Conservation (phyloP, 352 stramenopile genomes). For the Aphanomyces invadans region DNA sequence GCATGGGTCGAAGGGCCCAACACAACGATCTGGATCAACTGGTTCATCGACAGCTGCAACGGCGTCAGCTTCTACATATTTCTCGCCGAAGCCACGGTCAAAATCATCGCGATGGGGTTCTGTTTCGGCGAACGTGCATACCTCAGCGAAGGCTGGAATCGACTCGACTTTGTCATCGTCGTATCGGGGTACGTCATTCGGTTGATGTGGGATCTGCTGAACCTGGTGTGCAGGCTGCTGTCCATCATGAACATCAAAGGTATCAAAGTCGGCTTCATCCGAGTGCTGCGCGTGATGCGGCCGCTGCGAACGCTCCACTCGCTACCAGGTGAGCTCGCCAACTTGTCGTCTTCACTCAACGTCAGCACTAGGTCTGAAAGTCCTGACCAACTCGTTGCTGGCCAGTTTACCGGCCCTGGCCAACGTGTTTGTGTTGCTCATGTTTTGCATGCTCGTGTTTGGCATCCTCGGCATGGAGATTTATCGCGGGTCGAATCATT, state of each 20-base stretch:
- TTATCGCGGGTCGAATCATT: conserved; percentile 71
- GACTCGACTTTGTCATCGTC: conserved; percentile 87
- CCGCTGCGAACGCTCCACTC: conserved; percentile 52
- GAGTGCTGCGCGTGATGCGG: conserved; percentile 54
- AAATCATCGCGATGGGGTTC: conserved; percentile 83
- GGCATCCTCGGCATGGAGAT: conserved; percentile 85
- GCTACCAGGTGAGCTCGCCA: conserved; percentile 36
- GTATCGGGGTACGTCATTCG: conserved; percentile 49
- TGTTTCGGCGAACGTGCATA: conserved; percentile 65
- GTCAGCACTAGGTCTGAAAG: not conserved
- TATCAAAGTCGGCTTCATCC: conserved; percentile 35
- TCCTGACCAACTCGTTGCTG: conserved; percentile 2
- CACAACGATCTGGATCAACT: conserved; percentile 37
- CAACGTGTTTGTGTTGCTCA: conserved; percentile 79
- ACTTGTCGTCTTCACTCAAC: not conserved
- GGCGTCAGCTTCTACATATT: conserved; percentile 63
- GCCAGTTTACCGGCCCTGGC: conserved; percentile 54
- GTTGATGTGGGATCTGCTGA: not conserved
- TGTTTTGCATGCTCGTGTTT: conserved; percentile 90
- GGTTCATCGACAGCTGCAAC: conserved; percentile 52
- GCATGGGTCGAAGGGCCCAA: conserved; percentile 36
- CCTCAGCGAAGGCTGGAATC: conserved; percentile 83
- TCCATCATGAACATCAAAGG: conserved; percentile 56
- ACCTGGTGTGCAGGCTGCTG: conserved; percentile 37
- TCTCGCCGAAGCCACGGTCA: conserved; percentile 82